phyloP scores from a whole-genome alignment of 139 green algal genomes.

The Asterochloris sp. region DNA sequence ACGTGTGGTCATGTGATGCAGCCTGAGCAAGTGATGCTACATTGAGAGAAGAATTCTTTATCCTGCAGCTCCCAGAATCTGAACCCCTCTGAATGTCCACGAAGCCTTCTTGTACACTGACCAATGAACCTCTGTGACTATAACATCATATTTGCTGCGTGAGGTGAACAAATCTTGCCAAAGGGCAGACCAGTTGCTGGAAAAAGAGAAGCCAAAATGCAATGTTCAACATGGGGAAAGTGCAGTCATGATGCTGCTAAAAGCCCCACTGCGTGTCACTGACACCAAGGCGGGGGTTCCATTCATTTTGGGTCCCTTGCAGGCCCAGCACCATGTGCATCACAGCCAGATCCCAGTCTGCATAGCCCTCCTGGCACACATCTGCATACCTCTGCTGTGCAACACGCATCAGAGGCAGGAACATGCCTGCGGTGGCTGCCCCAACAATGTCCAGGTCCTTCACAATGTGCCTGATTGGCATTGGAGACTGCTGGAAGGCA shows the following conservation, averaged over 20 bases:
- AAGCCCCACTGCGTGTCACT: slow-evolving; percentile 14
- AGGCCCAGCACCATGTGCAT: slow-evolving; percentile 5
- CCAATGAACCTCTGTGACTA: too few relatives aligned
- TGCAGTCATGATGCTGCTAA: neutral
- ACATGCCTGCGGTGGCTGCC: neutral
- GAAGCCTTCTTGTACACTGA: too few relatives aligned
- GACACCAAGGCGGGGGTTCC: slow-evolving; percentile 2
- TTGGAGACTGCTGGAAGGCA: neutral
- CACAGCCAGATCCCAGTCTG: slow-evolving; percentile 15
- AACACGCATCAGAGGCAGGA: neutral
- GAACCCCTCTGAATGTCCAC: too few relatives aligned
- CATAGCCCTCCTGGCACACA: slow-evolving; percentile 1
- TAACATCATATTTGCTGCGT: too few relatives aligned
- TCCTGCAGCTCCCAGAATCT: too few relatives aligned
- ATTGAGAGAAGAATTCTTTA: too few relatives aligned
- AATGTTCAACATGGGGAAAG: too few relatives aligned
- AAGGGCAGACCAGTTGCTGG: too few relatives aligned
- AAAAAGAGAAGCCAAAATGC: too few relatives aligned
- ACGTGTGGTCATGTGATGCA: too few relatives aligned
- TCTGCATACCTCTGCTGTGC: slow-evolving; percentile 5
- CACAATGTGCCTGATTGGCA: slow-evolving; percentile 7
- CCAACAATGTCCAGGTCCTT: slow-evolving; percentile 13
- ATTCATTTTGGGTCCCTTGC: slow-evolving; percentile 2
- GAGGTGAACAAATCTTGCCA: too few relatives aligned
- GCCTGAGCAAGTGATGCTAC: too few relatives aligned